Evolutionary conservation across 1,284 basidiomycete species (phyloP).

Genomic region (Ceratobasidium sp.): DNA sequence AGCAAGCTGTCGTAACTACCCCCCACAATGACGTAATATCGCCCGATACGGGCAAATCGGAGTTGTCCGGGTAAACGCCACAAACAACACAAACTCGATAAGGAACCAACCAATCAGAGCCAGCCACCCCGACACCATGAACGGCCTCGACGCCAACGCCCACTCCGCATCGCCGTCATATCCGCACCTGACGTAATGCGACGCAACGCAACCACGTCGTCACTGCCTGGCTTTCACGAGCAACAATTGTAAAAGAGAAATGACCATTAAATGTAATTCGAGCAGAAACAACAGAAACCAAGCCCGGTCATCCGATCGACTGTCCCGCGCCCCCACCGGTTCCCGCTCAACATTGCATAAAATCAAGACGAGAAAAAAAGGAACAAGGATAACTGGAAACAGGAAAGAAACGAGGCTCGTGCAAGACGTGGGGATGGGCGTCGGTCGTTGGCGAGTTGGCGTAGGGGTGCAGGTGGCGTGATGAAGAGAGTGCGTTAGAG

Average conservation of each 20-base stretch:
- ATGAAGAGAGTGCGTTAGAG: constrained; percentile 58
- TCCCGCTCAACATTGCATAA: constrained; percentile 5
- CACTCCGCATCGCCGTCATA: background rate
- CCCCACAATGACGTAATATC: too few relatives aligned
- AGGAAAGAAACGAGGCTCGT: background rate
- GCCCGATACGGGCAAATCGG: background rate
- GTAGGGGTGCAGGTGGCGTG: background rate
- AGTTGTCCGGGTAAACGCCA: background rate
- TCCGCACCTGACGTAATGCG: background rate
- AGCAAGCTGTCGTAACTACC: too few relatives aligned
- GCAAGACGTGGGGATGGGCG: background rate
- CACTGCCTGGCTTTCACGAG: background rate
- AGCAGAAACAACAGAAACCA: constrained; percentile 25
- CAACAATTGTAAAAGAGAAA: background rate
- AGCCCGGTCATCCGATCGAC: constrained; percentile 5
- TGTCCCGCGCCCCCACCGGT: background rate
- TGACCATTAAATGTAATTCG: constrained; percentile 24
- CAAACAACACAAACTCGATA: background rate
- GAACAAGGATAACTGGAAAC: background rate
- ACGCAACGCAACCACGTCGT: too few relatives aligned
- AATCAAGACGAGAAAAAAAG: constrained; percentile 17
- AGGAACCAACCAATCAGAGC: constrained; percentile 1
- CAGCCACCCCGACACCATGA: background rate
- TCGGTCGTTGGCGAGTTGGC: background rate
- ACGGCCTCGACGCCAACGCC: background rate